A percentile compares a stretch with the other conserved stretches of the same genome.
Conservation (phyloP, 768 basidiomycete species). For the Coprinellus micaceus region DNA sequence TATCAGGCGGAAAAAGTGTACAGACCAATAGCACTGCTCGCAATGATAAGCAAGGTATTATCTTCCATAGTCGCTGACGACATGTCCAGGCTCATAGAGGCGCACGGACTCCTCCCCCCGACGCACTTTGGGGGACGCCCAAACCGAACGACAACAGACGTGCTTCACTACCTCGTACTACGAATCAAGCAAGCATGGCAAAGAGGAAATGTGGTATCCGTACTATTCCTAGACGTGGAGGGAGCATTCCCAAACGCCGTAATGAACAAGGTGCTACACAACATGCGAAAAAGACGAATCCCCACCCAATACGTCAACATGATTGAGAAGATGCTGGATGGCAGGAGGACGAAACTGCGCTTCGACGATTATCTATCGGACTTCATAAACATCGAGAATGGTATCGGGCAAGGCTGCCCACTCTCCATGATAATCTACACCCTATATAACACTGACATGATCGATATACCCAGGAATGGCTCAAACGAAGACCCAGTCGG, state of each 20-base stretch:
- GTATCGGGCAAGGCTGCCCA: conserved; percentile 26
- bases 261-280: conserved; percentile 24
- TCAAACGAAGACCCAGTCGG: conserved; percentile 15
- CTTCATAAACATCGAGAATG: conserved; percentile 16
- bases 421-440: conserved; percentile 25
- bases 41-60: conserved; percentile 28
- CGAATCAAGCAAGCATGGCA: conserved; percentile 36
- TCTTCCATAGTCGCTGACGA: conserved; percentile 21
- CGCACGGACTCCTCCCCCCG: conserved; percentile 25
- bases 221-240: conserved; percentile 38
- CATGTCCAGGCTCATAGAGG: conserved; percentile 23
- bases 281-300: conserved; percentile 24
- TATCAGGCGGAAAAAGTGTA: conserved; percentile 31
- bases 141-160: conserved; percentile 31
- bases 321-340: conserved; percentile 9
- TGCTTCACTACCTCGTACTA: conserved; percentile 27
- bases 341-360: conserved; percentile 11
- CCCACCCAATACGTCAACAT: conserved; percentile 12
- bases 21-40: conserved; percentile 33
- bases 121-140: conserved; percentile 35
- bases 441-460: conserved; percentile 22
- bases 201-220: conserved; percentile 24
- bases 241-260: conserved; percentile 38
- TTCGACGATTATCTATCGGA: conserved; percentile 26
- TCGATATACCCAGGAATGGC: conserved; percentile 5